These are phyloP conservation scores for Podospora australis DNA, from an alignment of 495 filamentous ascomycete species.

Conservation along the genomic window DNA sequence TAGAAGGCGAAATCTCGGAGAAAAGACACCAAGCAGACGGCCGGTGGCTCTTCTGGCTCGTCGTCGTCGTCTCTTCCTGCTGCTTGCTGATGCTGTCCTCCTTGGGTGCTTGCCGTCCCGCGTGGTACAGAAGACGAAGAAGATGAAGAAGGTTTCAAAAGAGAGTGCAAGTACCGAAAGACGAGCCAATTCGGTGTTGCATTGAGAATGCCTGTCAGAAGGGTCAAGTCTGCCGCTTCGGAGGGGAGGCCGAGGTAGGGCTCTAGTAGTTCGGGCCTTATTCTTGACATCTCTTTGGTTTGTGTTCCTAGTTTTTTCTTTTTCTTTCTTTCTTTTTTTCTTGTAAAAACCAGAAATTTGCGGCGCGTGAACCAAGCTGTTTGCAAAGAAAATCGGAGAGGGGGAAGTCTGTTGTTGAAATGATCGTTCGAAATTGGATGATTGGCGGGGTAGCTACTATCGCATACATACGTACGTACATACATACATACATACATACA, in stretches of 20 bases:
- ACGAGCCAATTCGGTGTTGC: constrained; percentile 72
- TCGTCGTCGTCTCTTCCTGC: neutral
- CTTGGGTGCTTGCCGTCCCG: no score
- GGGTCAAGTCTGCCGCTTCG: constrained; percentile 42
- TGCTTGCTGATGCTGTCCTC: neutral
- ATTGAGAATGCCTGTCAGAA: constrained; percentile 68
- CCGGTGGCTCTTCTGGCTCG: constrained; percentile 12
- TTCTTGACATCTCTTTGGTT: constrained; percentile 13
- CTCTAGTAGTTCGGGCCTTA: constrained; percentile 56
- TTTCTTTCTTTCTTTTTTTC: neutral
- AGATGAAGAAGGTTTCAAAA: constrained; percentile 31
- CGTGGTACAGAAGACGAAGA: neutral
- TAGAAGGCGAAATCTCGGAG: constrained; percentile 71
- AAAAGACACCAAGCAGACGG: constrained; percentile 77
- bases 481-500: no score
- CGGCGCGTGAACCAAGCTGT: no score
- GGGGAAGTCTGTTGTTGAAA: no score
- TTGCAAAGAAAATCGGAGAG: no score
- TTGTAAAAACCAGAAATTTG: no score
- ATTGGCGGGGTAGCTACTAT: no score
- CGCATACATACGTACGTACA: no score
- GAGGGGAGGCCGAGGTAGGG: constrained; percentile 50
- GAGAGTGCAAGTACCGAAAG: constrained; percentile 54
- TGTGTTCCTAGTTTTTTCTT: neutral
- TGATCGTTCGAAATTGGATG: neutral